Percentiles rank a stretch among this genome's conserved stretches.
Evolutionary conservation across 1,139 yeast species (phyloP).

Genomic region (Scheffersomyces illinoinensis): DNA sequence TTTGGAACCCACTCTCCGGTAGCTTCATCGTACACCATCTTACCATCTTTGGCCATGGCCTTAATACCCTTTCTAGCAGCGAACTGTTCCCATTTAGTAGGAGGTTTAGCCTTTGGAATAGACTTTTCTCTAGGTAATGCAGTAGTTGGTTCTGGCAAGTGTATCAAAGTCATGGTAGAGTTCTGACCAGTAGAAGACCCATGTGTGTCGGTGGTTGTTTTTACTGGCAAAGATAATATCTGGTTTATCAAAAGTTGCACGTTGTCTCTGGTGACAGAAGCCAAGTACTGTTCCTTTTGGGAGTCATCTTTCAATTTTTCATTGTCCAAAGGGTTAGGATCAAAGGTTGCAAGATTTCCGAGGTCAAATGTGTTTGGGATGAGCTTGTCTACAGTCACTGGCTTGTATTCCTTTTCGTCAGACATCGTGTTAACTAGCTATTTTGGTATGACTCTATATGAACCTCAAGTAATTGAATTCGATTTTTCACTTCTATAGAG

Average conservation of each 20-base stretch:
- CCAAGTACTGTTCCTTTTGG: constrained; percentile 64
- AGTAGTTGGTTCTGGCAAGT: constrained; percentile 82
- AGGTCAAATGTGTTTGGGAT: constrained; percentile 84
- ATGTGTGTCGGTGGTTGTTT: constrained; percentile 76
- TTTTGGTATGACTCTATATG: neutral
- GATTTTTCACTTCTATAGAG: neutral
- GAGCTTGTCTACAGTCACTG: constrained; percentile 85
- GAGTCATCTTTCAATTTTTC: constrained; percentile 50
- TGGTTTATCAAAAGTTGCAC: constrained; percentile 90
- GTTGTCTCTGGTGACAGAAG: constrained; percentile 82
- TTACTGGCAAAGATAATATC: constrained; percentile 83
- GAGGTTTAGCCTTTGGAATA: constrained; percentile 87
- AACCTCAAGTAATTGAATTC: neutral
- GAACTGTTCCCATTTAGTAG: constrained; percentile 95
- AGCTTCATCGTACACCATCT: constrained; percentile 86
- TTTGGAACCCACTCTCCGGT: constrained; percentile 95
- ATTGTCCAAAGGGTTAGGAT: constrained; percentile 76
- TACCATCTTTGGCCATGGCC: constrained; percentile 87
- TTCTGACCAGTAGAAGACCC: constrained; percentile 62
- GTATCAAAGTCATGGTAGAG: constrained; percentile 78
- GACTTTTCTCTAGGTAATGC: constrained; percentile 93
- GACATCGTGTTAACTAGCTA: constrained; percentile 17
- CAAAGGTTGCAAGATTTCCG: constrained; percentile 87
- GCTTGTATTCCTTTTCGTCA: constrained; percentile 43
- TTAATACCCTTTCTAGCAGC: constrained; percentile 95